These are phyloP conservation scores for Aureobasidium sp. DNA, from an alignment of 2,329 filamentous ascomycete genomes.

Conservation along the genomic window DNA sequence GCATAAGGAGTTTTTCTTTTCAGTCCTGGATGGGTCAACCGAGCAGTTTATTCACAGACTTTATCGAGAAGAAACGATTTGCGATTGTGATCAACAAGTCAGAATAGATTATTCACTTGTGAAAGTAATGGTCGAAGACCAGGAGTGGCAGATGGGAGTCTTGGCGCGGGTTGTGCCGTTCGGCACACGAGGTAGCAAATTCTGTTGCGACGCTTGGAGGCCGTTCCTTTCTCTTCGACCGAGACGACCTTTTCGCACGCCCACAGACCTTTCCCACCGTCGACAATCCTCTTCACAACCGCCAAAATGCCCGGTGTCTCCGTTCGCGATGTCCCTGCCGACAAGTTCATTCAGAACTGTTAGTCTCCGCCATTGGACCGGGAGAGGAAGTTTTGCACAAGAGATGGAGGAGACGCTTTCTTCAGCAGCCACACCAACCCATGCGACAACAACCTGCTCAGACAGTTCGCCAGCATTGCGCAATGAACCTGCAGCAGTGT, in stretches of 20 bases:
- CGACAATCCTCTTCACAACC: slow-evolving; percentile 34
- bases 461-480: neutral
- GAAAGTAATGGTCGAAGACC: neutral
- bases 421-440: neutral
- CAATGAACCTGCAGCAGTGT: neutral
- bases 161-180: slow-evolving; percentile 10
- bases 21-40: neutral
- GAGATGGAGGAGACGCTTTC: slow-evolving; percentile 1
- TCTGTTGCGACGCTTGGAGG: neutral
- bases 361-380: slow-evolving; percentile 2
- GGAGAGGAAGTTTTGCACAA: slow-evolving; percentile 9
- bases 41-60: neutral
- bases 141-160: neutral
- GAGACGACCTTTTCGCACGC: slow-evolving; percentile 11
- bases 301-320: slow-evolving; percentile 74
- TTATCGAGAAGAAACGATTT: too few species aligned
- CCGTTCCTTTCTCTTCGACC: neutral
- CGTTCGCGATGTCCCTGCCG: slow-evolving; percentile 46
- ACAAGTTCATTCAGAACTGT: slow-evolving; percentile 83
- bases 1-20: neutral
- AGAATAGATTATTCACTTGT: too few species aligned
- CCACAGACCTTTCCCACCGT: slow-evolving; percentile 14
- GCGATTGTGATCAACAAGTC: too few species aligned
- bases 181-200: slow-evolving; percentile 11
- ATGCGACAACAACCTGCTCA: neutral